Conservation (phyloP, 805 yeast genomes). For the Yarrowia deformans region DNA sequence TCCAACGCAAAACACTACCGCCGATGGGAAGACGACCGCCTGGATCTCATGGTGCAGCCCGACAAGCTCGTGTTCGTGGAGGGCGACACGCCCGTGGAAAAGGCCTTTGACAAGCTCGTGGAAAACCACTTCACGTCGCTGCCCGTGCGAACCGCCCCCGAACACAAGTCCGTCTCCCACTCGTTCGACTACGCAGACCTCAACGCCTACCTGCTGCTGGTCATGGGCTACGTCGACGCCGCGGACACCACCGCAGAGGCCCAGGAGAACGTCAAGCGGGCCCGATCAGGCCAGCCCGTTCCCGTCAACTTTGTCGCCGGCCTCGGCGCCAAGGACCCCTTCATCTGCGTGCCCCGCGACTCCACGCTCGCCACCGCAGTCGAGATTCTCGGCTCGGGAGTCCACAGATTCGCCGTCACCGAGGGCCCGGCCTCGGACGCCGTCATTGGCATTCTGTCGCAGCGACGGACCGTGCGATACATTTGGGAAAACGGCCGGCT, state of each 20-base stretch:
- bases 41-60: conserved; percentile 77
- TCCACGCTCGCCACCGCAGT: conserved; percentile 72
- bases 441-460: conserved; percentile 86
- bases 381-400: conserved; percentile 92
- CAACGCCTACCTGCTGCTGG: conserved; percentile 82
- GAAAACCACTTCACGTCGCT: conserved; percentile 80
- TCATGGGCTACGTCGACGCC: conserved; percentile 69
- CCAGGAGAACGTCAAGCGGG: conserved; percentile 61
- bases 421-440: conserved; percentile 57
- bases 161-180: conserved; percentile 65
- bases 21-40: conserved; percentile 77
- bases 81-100: conserved; percentile 76
- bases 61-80: conserved; percentile 77
- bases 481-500: conserved; percentile 93
- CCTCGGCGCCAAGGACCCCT: conserved; percentile 87
- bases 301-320: conserved; percentile 89
- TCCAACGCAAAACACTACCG: conserved; percentile 33
- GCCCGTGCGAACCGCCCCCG: conserved; percentile 63
- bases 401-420: conserved; percentile 88
- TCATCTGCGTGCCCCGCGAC: conserved; percentile 73
- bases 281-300: conserved; percentile 87
- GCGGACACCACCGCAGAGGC: conserved; percentile 44
- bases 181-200: conserved; percentile 84
- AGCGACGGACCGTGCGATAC: conserved; percentile 82
- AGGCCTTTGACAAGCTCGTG: conserved; percentile 81